These are phyloP conservation scores for Solanum okadae DNA, from an alignment of 257 asterid genomes.

Conservation along the genomic window DNA sequence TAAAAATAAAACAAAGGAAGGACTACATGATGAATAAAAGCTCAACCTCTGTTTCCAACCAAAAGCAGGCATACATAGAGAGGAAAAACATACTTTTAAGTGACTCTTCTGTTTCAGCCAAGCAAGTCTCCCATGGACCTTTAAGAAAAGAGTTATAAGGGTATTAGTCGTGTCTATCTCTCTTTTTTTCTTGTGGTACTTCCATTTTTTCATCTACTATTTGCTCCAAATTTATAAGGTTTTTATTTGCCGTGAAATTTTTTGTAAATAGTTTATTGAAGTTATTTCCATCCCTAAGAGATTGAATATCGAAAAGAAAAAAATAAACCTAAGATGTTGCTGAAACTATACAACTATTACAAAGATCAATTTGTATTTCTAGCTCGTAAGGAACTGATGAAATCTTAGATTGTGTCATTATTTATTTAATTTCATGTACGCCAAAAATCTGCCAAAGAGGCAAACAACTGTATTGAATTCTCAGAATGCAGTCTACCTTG, in stretches of 20 bases:
- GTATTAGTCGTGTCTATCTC: not conserved
- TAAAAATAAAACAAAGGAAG: not conserved
- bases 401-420: not conserved
- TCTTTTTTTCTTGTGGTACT: not conserved
- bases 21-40: not conserved
- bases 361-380: not conserved
- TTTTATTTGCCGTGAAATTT: not conserved
- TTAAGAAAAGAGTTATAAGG: not conserved
- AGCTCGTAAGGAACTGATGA: not conserved
- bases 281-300: not conserved
- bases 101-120: not conserved
- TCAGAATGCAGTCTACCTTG: not conserved
- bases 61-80: not conserved
- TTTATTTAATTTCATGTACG: not conserved
- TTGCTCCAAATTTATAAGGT: not conserved
- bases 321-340: not conserved
- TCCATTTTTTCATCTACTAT: not conserved
- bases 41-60: not conserved
- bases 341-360: not conserved
- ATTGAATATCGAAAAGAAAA: not conserved
- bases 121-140: not conserved
- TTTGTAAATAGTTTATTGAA: not conserved
- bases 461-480: not conserved
- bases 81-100: not conserved
- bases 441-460: not conserved